These are phyloP conservation scores for Penicillium sp. DNA, from an alignment of 2,329 filamentous ascomycete species.

Conservation along the genomic window DNA sequence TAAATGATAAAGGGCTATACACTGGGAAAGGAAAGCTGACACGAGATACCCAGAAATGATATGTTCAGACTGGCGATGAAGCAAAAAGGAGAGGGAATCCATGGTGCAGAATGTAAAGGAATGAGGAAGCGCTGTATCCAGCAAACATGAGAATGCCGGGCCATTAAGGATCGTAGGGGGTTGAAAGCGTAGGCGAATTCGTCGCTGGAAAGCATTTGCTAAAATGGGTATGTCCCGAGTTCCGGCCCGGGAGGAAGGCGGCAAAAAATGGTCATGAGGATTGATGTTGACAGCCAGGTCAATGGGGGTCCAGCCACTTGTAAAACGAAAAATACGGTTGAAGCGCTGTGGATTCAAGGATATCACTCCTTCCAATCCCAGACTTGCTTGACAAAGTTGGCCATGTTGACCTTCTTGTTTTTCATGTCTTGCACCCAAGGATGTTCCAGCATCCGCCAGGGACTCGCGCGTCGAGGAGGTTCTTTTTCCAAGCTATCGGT, in stretches of 20 bases:
- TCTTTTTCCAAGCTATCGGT: conserved; percentile 84
- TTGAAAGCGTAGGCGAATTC: conserved; percentile 16
- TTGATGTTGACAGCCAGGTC: conserved; percentile 30
- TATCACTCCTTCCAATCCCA: conserved; percentile 87
- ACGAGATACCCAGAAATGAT: conserved; percentile 16
- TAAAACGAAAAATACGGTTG: conserved; percentile 10
- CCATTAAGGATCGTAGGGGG: conserved; percentile 23
- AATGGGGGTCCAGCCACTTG: conserved; percentile 29
- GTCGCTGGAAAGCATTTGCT: conserved; percentile 9
- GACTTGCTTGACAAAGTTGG: conserved; percentile 86
- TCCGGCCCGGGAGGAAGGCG: conserved; percentile 19
- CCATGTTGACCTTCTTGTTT: conserved; percentile 95
- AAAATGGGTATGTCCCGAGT: conserved; percentile 23
- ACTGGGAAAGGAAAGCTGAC: conserved; percentile 5
- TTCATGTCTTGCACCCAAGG: conserved; percentile 99
- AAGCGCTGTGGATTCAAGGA: neutral
- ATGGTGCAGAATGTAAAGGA: conserved; percentile 15
- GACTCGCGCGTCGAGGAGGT: conserved; percentile 78
- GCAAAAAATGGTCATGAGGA: conserved; percentile 9
- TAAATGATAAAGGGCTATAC: conserved; percentile 7
- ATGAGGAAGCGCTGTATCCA: conserved; percentile 2
- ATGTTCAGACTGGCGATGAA: conserved; percentile 18
- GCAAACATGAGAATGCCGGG: conserved; percentile 11
- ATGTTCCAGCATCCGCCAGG: conserved; percentile 98
- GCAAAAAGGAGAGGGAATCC: conserved; percentile 8